A percentile compares a stretch with the other conserved stretches of the same genome.
Evolutionary conservation across 306 rosid species (phyloP).

Genomic region (Abrus pulchellus): DNA sequence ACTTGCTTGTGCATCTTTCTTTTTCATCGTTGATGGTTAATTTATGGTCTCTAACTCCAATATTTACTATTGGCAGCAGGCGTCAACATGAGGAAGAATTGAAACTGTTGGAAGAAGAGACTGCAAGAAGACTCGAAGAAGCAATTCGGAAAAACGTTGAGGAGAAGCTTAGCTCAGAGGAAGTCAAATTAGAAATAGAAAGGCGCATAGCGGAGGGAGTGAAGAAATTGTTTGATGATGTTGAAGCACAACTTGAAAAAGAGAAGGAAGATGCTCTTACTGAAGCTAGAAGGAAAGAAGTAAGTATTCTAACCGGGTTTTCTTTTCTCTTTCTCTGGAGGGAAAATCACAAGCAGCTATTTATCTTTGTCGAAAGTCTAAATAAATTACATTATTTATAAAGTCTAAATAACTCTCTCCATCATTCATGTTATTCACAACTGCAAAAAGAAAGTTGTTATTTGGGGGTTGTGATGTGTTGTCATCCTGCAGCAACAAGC

Average conservation of each 20-base stretch:
- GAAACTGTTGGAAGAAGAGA: slow-evolving; percentile 81
- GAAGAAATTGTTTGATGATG: slow-evolving; percentile 74
- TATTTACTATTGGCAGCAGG: slow-evolving; percentile 59
- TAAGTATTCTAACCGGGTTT: slow-evolving; percentile 46
- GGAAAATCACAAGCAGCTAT: background rate
- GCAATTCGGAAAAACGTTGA: slow-evolving; percentile 78
- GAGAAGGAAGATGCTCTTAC: slow-evolving; percentile 87
- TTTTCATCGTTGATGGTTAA: slow-evolving; percentile 3
- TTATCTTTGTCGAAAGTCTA: background rate
- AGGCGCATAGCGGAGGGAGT: slow-evolving; percentile 81
- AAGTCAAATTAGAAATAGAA: slow-evolving; percentile 67
- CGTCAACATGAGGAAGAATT: slow-evolving; percentile 67
- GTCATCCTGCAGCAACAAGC: slow-evolving; percentile 72
- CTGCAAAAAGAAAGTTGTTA: background rate
- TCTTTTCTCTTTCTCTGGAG: background rate
- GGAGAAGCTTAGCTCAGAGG: slow-evolving; percentile 79
- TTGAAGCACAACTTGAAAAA: slow-evolving; percentile 78
- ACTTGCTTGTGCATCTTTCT: slow-evolving; percentile 25
- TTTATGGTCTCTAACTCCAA: slow-evolving; percentile 44
- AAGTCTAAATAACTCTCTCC: background rate
- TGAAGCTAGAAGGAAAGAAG: slow-evolving; percentile 94
- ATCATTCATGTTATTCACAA: slow-evolving; percentile 6
- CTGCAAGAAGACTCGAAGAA: slow-evolving; percentile 82
- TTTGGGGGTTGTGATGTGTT: slow-evolving; percentile 30
- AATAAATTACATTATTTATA: background rate